phyloP scores from a whole-genome alignment of 805 yeast species.

The Suhomyces pyralidae region DNA sequence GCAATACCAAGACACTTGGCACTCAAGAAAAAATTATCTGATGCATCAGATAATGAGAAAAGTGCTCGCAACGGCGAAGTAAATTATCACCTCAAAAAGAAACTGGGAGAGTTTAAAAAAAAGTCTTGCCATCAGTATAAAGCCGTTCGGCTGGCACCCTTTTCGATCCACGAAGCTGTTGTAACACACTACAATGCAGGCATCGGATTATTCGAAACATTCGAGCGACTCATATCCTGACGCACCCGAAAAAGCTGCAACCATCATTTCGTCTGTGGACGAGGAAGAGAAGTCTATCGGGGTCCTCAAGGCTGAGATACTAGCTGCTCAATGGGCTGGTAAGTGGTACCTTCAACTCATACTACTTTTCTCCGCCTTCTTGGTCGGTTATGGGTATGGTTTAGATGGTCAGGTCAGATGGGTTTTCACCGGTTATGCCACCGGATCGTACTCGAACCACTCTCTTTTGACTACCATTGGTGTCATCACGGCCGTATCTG shows the following conservation, averaged over 20 bases:
- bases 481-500: slow-evolving; percentile 26
- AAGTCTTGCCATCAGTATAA: neutral
- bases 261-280: neutral
- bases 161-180: neutral
- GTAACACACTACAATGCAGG: neutral
- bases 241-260: neutral
- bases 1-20: neutral
- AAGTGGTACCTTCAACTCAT: slow-evolving; percentile 8
- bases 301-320: slow-evolving; percentile 19
- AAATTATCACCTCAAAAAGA: neutral
- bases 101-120: neutral
- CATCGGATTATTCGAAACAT: neutral
- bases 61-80: neutral
- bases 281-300: slow-evolving; percentile 18
- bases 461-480: slow-evolving; percentile 24
- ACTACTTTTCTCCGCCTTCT: slow-evolving; percentile 17
- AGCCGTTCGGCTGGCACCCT: neutral
- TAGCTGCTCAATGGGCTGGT: slow-evolving; percentile 17
- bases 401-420: slow-evolving; percentile 23
- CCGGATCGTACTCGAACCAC: slow-evolving; percentile 21
- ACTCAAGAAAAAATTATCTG: neutral
- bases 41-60: neutral
- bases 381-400: slow-evolving; percentile 25
- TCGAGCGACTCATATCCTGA: neutral
- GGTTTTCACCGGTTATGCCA: slow-evolving; percentile 22